Conservation (phyloP, 2,329 filamentous ascomycete genomes). For the Cryphonectria carpinicola region DNA sequence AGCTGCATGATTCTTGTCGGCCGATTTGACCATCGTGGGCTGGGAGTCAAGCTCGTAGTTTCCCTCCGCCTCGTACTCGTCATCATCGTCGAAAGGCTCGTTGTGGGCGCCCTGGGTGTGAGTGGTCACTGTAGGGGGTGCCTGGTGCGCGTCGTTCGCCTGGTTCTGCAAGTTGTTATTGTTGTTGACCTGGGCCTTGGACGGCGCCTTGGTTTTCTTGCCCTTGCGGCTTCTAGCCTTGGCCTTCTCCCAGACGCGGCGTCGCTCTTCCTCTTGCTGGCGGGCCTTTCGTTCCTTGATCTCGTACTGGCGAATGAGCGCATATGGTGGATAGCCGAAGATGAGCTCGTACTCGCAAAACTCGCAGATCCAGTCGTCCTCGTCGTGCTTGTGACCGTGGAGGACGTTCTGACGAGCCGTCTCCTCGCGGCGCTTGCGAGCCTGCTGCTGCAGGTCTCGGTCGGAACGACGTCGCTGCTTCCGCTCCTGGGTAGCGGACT, state of each 20-base stretch:
- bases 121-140: constrained; percentile 33
- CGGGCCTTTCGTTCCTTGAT: constrained; percentile 88
- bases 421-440: constrained; percentile 75
- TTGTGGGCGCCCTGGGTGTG: constrained; percentile 31
- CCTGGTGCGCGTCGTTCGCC: constrained; percentile 22
- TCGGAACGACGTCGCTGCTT: constrained; percentile 61
- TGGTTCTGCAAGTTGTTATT: constrained; percentile 34
- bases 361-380: constrained; percentile 93
- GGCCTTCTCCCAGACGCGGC: constrained; percentile 84
- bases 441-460: constrained; percentile 75
- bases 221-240: constrained; percentile 91
- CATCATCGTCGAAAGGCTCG: constrained; percentile 27
- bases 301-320: constrained; percentile 89
- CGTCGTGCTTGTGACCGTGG: constrained; percentile 66
- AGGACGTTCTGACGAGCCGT: constrained; percentile 78
- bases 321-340: constrained; percentile 83
- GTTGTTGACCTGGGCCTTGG: constrained; percentile 46
- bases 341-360: constrained; percentile 98
- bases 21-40: constrained; percentile 7
- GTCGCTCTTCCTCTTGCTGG: constrained; percentile 83
- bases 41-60: constrained; percentile 25
- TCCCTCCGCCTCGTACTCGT: constrained; percentile 27
- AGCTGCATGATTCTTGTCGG: constrained; percentile 7
- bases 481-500: constrained; percentile 23
- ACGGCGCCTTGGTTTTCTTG: constrained; percentile 77